Conservation (phyloP, 371 early-diverging fungal species). For the Mucor racemosus region DNA sequence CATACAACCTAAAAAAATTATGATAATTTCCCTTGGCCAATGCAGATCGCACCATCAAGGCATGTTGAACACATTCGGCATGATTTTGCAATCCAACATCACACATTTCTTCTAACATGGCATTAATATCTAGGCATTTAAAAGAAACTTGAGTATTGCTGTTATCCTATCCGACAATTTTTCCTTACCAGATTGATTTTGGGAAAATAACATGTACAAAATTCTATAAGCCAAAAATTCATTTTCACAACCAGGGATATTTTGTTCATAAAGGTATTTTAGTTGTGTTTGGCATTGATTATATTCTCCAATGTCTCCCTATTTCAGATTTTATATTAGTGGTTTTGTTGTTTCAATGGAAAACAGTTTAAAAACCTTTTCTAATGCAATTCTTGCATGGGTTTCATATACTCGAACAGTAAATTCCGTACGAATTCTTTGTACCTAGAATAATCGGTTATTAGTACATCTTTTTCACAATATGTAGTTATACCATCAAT, state of each 20-base stretch:
- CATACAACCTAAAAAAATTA: slow-evolving; percentile 79
- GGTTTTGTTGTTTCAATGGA: no score
- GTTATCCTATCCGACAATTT: neutral
- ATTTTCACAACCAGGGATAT: slow-evolving; percentile 68
- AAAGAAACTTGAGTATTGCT: neutral
- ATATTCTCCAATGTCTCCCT: slow-evolving; percentile 95
- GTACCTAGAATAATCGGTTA: slow-evolving; percentile 61
- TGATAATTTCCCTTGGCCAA: slow-evolving; percentile 84
- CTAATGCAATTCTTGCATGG: slow-evolving; percentile 94
- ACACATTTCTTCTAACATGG: slow-evolving; percentile 69
- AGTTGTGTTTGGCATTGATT: slow-evolving; percentile 97
- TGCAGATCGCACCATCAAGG: slow-evolving; percentile 80
- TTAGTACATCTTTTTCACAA: neutral
- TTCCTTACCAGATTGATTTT: slow-evolving; percentile 77
- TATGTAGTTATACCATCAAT: neutral
- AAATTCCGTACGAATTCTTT: slow-evolving; percentile 90
- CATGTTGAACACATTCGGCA: slow-evolving; percentile 72
- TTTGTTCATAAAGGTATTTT: slow-evolving; percentile 80
- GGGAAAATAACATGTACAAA: slow-evolving; percentile 85
- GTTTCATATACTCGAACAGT: slow-evolving; percentile 93
- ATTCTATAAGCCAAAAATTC: slow-evolving; percentile 94
- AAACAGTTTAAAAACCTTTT: slow-evolving; percentile 62
- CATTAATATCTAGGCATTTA: slow-evolving; percentile 70
- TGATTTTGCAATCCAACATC: slow-evolving; percentile 60
- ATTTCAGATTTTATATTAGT: neutral